Conservation (phyloP, 371 early-diverging fungal genomes). For the Syncephalastrum sp. region DNA sequence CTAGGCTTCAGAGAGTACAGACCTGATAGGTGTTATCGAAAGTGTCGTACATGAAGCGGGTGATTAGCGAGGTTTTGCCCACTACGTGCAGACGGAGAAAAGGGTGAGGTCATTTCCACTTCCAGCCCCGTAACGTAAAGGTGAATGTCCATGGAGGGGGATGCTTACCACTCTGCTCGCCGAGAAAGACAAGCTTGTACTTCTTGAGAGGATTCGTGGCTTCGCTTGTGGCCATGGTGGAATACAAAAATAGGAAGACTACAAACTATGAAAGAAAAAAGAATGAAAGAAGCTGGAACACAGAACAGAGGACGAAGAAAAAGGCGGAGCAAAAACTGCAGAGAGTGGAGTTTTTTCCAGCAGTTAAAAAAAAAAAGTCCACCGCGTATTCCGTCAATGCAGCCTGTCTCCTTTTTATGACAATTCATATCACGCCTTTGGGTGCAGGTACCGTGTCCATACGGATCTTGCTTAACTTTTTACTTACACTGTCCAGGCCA, state of each 20-base stretch:
- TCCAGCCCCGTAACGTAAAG: too few relatives aligned
- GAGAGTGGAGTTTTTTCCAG: background rate
- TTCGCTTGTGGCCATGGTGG: constrained; percentile 33
- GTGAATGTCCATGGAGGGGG: background rate
- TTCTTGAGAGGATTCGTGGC: constrained; percentile 71
- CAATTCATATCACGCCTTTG: constrained; percentile 56
- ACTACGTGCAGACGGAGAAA: constrained; percentile 51
- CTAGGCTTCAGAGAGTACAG: constrained; percentile 10
- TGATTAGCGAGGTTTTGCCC: constrained; percentile 99
- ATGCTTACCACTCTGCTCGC: constrained; percentile 90
- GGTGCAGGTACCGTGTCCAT: constrained; percentile 38
- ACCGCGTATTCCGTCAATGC: background rate
- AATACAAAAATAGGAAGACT: constrained; percentile 3
- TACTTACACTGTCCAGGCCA: constrained; percentile 44
- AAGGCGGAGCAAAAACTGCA: constrained; percentile 4
- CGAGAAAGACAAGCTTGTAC: constrained; percentile 92
- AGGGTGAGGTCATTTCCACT: background rate
- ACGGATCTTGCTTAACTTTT: constrained; percentile 21
- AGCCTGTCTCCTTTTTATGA: constrained; percentile 20
- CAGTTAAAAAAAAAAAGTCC: too few relatives aligned
- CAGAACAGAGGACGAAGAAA: constrained; percentile 11
- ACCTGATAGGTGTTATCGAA: constrained; percentile 97
- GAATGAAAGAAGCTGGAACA: constrained; percentile 2
- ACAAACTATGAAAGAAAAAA: too few relatives aligned
- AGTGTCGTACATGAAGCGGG: constrained; percentile 98